Base-by-base conservation (phyloP, 495 filamentous ascomycete species). In the Glonium stellatum region DNA sequence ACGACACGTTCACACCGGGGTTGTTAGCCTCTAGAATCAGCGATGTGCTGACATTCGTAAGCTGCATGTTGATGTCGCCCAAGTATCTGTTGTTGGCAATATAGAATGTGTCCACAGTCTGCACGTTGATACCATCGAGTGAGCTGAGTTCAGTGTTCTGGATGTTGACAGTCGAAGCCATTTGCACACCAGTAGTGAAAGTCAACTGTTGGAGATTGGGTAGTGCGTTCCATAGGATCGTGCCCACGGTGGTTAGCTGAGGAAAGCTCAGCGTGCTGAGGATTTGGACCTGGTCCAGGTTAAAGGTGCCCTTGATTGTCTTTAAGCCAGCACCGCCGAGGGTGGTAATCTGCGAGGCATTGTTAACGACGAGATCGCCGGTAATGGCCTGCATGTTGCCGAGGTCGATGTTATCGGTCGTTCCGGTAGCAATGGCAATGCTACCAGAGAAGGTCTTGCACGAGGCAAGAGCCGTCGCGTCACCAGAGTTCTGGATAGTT, bases 111-210 rank as follows among this genome's bases (percentile, higher is more conserved):
- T 84, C 82, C 76, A 91, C 86, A 42, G 73, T 78, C 67, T 80
- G 78, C 61, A 97, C 77, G 69, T 88, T 84, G 72, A 99, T 87
- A 72, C 89, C 90, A 61, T 85, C 73, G 37, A 99, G 80, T 60
- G 75, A 80, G 69, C 71, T 78, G 60, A 97, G 80, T 69, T 83
- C 79, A 55, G 95, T 97, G 77, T 97, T 91, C 70, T 83, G 80
- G 73, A 99, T 90, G 36, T 72, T 70, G 53, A 97, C 79, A 46
- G 75, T 78, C 41, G 73, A 70, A 37, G 87, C 89, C 70, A 85
- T 69, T 39, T 71, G 67, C 61, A 73, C 67, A 34, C 73, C 69
- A 31, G 73, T 67, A 39, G 77, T 78, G 76, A 98, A 92, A 15
- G 74, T 78, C 19, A 95, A 73, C 37, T 75, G 69, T 67, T 82